Evolutionary conservation across 371 early-diverging fungal genomes (phyloP).

Genomic region (Furculomyces boomerangus): DNA sequence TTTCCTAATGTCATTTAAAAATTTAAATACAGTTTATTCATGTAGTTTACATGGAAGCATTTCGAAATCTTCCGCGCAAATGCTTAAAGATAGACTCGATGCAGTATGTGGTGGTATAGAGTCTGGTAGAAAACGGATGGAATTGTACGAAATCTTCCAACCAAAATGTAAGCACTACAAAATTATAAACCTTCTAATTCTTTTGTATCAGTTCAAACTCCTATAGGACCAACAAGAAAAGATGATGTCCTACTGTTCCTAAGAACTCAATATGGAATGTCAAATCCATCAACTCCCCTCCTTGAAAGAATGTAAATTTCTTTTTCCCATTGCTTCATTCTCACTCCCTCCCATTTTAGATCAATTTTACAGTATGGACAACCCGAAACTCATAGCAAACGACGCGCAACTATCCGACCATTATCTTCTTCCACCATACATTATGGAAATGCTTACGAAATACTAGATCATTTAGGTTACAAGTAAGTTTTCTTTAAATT

Average conservation of each 20-base stretch:
- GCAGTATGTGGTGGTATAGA: not conserved
- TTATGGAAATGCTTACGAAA: not conserved
- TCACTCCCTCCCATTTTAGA: not conserved
- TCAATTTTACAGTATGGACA: slow-evolving; percentile 1
- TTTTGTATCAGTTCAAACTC: not conserved
- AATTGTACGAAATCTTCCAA: not conserved
- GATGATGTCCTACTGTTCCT: slow-evolving; percentile 1
- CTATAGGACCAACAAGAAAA: slow-evolving; percentile 3
- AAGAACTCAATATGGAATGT: not conserved
- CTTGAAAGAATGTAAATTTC: not conserved
- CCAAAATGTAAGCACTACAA: not conserved
- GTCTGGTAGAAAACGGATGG: not conserved
- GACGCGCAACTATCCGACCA: slow-evolving; percentile 1
- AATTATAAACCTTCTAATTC: not conserved
- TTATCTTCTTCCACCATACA: not conserved
- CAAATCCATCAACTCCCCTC: not conserved
- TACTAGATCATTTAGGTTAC: not conserved
- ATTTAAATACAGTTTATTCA: not conserved
- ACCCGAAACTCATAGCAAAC: not conserved
- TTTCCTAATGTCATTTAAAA: no score
- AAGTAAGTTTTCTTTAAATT: not conserved
- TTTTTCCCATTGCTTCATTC: no score
- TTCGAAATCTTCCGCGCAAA: not conserved
- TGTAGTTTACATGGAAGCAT: slow-evolving; percentile 2
- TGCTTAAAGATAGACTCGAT: not conserved